These are phyloP conservation scores for Hypoxylon lenormandii DNA, from an alignment of 495 filamentous ascomycete species.

Conservation along the genomic window DNA sequence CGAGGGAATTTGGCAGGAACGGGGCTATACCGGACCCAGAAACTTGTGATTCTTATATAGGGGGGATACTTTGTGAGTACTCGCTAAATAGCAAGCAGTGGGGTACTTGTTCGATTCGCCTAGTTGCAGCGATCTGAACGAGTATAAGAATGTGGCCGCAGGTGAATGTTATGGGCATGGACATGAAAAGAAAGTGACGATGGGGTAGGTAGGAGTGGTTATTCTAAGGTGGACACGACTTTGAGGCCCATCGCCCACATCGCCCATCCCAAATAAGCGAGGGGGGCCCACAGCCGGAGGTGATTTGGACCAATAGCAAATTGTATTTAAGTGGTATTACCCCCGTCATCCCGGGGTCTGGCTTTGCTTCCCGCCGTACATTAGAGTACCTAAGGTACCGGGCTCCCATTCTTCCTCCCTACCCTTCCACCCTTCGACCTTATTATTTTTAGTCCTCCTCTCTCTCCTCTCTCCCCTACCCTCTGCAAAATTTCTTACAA, in stretches of 20 bases:
- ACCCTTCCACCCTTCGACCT: conserved; percentile 44
- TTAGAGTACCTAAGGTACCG: conserved; percentile 44
- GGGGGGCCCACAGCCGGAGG: conserved; percentile 46
- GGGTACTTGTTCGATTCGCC: conserved; percentile 45
- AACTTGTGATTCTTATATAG: conserved; percentile 15
- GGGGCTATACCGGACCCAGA: conserved; percentile 26
- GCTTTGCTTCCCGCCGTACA: conserved; percentile 45
- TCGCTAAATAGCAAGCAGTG: conserved; percentile 1
- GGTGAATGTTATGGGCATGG: conserved; percentile 33
- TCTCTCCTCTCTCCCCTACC: conserved; percentile 53
- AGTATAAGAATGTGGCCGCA: conserved; percentile 51
- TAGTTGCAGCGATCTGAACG: conserved; percentile 57
- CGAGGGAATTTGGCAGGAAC: conserved; percentile 45
- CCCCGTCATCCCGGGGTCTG: conserved; percentile 51
- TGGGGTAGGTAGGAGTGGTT: conserved; percentile 53
- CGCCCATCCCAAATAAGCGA: conserved; percentile 53
- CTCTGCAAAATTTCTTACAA: conserved; percentile 49
- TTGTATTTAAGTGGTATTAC: conserved; percentile 42
- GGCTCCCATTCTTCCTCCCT: conserved; percentile 57
- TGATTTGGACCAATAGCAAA: conserved; percentile 40
- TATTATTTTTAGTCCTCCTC: conserved; percentile 53
- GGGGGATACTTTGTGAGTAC: not conserved
- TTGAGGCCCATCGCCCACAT: conserved; percentile 54
- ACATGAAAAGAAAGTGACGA: conserved; percentile 40
- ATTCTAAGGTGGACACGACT: conserved; percentile 48